Evolutionary conservation across 2,329 filamentous ascomycete species (phyloP), one percentile per base, ranked within the genome.

Genomic region (Cucurbitaria berberidis): DNA sequence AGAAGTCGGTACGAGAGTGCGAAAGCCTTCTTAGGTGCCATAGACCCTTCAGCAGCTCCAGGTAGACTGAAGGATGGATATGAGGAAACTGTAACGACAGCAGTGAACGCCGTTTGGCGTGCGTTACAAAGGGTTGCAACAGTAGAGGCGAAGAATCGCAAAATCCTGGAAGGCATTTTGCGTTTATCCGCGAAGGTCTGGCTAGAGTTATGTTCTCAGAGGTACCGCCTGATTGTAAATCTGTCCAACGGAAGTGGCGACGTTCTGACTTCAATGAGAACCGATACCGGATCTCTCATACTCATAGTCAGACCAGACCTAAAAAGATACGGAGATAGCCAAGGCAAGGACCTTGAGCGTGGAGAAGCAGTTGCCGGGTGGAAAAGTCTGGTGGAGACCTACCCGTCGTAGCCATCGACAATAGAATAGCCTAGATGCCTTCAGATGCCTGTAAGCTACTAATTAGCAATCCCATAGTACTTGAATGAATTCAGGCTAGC

Each of bases 121-220:
- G 39, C 50, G 7, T 5, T 61, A 6, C 32, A 40, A 5, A 51
- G 32, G 8, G 39, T 63, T 5, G 39, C 51, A n/a, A 19, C 21
- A n/a, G 11, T 60, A 9, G 51, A 38, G 9, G 16, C 24, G 3
- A 49, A 39, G 8, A 38, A 60, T 9, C 15, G 10, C 11, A 39
- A 52, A 27, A 18, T 16, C 2, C 32, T 63, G 3, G 34, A 55
- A 5, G 34, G 34, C 8, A 35, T 60, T 9, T 43, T 63, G 5
- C 41, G 45, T 3, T n/a, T 50, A 4, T 48, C 54, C 3, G 58
- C 43, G 11, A 59, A 51, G 18, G 32, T 52, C 5, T 63, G 60
- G 60, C 35, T 63, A 4, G 53, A 63, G 19, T 40, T 47, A 10
- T 51, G 60, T 42, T 59, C 55, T 2, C 55, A 63, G 36, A 36